Percentiles rank a stretch among this genome's conserved stretches.
Conservation (phyloP, 345 rosid genomes). For the Noccaea caerulescens region DNA sequence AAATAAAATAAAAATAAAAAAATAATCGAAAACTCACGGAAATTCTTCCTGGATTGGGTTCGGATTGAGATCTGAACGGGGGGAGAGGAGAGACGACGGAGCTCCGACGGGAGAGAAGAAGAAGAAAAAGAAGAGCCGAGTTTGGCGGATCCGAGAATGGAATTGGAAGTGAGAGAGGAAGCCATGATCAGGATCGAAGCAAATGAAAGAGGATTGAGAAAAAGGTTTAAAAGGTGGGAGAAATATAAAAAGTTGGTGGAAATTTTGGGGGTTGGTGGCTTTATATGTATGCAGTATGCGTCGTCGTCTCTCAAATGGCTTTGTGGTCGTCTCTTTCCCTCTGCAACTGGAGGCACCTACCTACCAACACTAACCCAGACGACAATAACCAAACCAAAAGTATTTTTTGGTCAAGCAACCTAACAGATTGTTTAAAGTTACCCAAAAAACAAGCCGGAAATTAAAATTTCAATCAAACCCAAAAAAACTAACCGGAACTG, state of each 20-base stretch:
- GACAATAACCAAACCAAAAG: constrained; percentile 11
- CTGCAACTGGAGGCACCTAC: constrained; percentile 28
- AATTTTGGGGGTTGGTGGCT: constrained; percentile 42
- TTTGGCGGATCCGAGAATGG: constrained; percentile 55
- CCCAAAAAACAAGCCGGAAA: too few species aligned
- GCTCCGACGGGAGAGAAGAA: constrained; percentile 50
- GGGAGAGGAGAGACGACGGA: constrained; percentile 52
- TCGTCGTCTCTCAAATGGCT: background rate
- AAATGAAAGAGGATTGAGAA: constrained; percentile 28
- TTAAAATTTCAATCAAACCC: background rate
- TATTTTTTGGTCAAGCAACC: too few species aligned
- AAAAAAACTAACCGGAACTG: background rate
- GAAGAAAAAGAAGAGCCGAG: constrained; percentile 35
- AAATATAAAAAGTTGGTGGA: constrained; percentile 25
- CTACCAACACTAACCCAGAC: constrained; percentile 24
- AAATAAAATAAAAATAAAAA: background rate
- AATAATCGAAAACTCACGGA: constrained; percentile 50
- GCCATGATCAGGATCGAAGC: constrained; percentile 51
- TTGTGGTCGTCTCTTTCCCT: constrained; percentile 20
- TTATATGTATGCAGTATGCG: background rate
- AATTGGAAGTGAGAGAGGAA: constrained; percentile 55
- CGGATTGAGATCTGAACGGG: constrained; percentile 53
- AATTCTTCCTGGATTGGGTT: constrained; percentile 47
- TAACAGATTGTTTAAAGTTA: too few species aligned
- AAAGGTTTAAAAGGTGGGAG: background rate